Evolutionary conservation across 768 basidiomycete species (phyloP).

Genomic region (Rhodotorula sphaerocarpa): DNA sequence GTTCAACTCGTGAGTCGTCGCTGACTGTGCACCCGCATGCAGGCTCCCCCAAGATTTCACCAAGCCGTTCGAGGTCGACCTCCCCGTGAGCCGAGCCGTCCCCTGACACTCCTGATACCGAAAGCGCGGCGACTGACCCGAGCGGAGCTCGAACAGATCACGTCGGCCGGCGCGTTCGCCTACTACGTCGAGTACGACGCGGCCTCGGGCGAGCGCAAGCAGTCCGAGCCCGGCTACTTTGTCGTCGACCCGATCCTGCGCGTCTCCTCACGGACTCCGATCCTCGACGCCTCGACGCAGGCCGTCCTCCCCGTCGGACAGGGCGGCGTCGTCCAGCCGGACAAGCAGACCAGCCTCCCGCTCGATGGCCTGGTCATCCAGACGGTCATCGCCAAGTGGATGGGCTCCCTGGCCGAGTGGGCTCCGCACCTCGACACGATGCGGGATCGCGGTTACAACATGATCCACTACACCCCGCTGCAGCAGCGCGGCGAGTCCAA

Average conservation of each 20-base stretch:
- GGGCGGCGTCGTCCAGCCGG: constrained; percentile 51
- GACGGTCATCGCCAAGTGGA: constrained; percentile 95
- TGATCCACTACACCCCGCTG: constrained; percentile 93
- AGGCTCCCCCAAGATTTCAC: constrained; percentile 80
- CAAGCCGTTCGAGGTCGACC: constrained; percentile 84
- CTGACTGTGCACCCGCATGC: too few relatives aligned
- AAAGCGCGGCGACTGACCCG: not conserved
- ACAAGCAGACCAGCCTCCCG: constrained; percentile 57
- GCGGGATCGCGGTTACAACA: constrained; percentile 84
- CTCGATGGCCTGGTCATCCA: constrained; percentile 81
- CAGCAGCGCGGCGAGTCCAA: constrained; percentile 82
- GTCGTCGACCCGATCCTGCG: constrained; percentile 87
- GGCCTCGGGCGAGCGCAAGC: constrained; percentile 53
- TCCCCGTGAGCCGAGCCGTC: constrained; percentile 48
- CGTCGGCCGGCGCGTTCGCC: constrained; percentile 88
- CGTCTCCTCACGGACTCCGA: constrained; percentile 61
- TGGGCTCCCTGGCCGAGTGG: constrained; percentile 78
- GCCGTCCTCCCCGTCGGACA: constrained; percentile 49
- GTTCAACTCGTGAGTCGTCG: too few relatives aligned
- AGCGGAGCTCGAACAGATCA: constrained; percentile 49
- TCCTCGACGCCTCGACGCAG: constrained; percentile 52
- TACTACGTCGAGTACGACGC: constrained; percentile 82
- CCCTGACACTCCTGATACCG: too few relatives aligned
- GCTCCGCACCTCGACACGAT: constrained; percentile 70
- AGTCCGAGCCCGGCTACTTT: constrained; percentile 81